Evolutionary conservation across 2,329 filamentous ascomycete species (phyloP), one percentile per base, ranked within the genome.

Genomic region (Phialophora chinensis): DNA sequence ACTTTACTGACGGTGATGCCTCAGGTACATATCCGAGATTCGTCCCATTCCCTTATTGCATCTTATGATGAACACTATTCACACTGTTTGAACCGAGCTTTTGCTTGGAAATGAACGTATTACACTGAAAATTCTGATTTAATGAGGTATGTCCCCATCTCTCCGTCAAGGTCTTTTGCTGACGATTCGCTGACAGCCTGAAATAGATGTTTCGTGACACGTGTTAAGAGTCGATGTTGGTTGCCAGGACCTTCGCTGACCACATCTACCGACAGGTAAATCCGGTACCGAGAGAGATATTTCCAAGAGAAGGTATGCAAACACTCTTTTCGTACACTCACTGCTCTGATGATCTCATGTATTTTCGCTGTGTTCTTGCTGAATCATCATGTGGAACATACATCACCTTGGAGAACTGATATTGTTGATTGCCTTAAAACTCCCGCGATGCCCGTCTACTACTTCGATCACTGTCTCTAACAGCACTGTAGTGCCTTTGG

Each of bases 51-150:
- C 50, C 65, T 54, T 44, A 63, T 52, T 77, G 79, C 80, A 72
- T 81, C 79, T 76, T 73, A 87, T 88, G 86, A 88, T 88, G 86
- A 88, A 84, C 80, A 82, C 81, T 88, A 88, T 88, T 88, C 86
- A 88, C 86, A 88, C 86, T 88, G 86, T 88, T 87, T 87, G 86
- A 88, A 80, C 82, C 79, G 78, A 78, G 76, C 77, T 79, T 75
- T 8, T 76, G 78, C 79, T 77, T 74, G 83, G 81, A 78, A 72
- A 84, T 88, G 86, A 88, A 85, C 84, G 82, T 20, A 52, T 81
- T 61, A 79, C 84, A 86, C 82, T 83, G 80, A 86, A 86, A 87
- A 88, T 86, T 88, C 86, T 88, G 86, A 88, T 88, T 88, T 88
- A 88, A 88, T 88, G 86, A 88, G 86, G 86, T 84, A 74, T 73